phyloP scores from a whole-genome alignment of 352 stramenopile species.

The Globisporangium camurandrum region DNA sequence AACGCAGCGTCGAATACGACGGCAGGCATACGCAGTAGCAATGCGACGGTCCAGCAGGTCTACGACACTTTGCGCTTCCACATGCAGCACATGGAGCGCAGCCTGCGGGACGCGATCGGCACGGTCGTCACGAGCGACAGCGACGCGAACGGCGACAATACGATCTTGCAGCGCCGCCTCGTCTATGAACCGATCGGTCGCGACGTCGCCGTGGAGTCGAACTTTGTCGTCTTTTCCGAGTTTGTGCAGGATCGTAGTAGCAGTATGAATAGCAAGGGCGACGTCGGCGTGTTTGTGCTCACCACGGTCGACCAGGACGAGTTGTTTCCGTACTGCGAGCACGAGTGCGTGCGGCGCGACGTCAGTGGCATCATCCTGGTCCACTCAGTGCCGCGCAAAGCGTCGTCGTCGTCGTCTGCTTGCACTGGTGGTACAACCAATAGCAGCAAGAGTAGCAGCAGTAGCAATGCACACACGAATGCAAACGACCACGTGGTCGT shows the following conservation, averaged over 20 bases:
- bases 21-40: no score
- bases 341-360: conserved; percentile 23
- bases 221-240: conserved; percentile 16
- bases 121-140: conserved; percentile 12
- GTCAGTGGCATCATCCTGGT: conserved; percentile 15
- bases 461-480: not conserved
- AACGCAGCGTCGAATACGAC: no score
- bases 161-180: conserved; percentile 14
- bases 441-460: conserved; percentile 1
- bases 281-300: conserved; percentile 17
- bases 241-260: conserved; percentile 4
- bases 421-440: not conserved
- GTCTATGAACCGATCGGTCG: conserved; percentile 11
- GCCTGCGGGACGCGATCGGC: conserved; percentile 9
- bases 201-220: conserved; percentile 14
- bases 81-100: conserved; percentile 13
- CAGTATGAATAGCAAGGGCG: conserved; percentile 3
- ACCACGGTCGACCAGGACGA: conserved; percentile 29
- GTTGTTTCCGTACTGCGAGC: conserved; percentile 25
- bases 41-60: conserved; percentile 10
- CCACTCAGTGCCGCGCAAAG: conserved; percentile 5
- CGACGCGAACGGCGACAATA: conserved; percentile 16
- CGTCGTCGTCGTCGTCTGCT: not conserved
- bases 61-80: conserved; percentile 12
- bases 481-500: conserved; percentile 1